These are phyloP conservation scores for Benincasa hispida DNA, from an alignment of 306 rosid species.

Conservation along the genomic window DNA sequence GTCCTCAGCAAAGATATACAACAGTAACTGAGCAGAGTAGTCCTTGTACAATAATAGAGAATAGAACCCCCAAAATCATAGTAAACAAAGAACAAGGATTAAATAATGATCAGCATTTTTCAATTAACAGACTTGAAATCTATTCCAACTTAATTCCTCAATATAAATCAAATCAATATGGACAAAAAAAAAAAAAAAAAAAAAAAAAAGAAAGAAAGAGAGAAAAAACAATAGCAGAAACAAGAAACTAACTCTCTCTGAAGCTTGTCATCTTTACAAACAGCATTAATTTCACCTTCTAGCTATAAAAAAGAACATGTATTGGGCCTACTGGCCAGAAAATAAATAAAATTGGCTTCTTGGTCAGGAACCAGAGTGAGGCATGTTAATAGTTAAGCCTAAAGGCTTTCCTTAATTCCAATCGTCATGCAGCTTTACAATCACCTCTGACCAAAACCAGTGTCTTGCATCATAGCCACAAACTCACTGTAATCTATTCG, in stretches of 20 bases:
- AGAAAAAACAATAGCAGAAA: conserved; percentile 11
- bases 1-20: neutral
- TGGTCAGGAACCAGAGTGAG: conserved; percentile 16
- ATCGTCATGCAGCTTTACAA: conserved; percentile 21
- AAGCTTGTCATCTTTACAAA: conserved; percentile 26
- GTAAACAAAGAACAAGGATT: neutral
- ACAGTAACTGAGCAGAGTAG: neutral
- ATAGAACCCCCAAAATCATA: neutral
- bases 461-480: conserved; percentile 94
- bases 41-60: neutral
- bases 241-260: conserved; percentile 20
- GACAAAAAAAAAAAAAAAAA: conserved; percentile 23
- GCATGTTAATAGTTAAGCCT: conserved; percentile 19
- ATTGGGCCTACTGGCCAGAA: conserved; percentile 6
- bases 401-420: conserved; percentile 16
- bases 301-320: conserved; percentile 18
- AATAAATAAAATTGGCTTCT: neutral
- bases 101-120: neutral
- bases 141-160: conserved; percentile 17
- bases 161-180: conserved; percentile 16
- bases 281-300: conserved; percentile 23
- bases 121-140: conserved; percentile 9
- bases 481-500: conserved; percentile 90
- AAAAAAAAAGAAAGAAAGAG: no score
- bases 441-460: conserved; percentile 38